Evolutionary conservation across 305 asterid genomes (phyloP), one percentile per base, ranked within the genome.

Genomic region (Fraxinus nigra): DNA sequence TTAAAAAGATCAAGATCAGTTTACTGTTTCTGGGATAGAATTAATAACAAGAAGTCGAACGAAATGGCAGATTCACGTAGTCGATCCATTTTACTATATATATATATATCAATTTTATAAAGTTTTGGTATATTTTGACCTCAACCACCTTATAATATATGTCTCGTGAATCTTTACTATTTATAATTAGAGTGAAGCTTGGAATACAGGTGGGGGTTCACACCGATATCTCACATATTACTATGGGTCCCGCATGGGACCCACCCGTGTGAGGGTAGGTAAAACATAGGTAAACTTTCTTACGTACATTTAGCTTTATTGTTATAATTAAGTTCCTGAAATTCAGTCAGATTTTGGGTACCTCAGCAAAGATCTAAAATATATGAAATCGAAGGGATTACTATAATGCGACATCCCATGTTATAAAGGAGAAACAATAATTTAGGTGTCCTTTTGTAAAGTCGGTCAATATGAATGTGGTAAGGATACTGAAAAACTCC

Each of bases 321-420:
- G 26, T 24, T 24, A 24, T 24, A 24, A 78, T 73, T 38, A 48
- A 43, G 48, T 82, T 83, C 83, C 61, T 37, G 73, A 86, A 78
- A 82, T 80, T 84, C 75, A 84, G 75, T 84, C 38, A 78, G 82
- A 82, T 83, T 20, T 77, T 46, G 24, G 37, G 63, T 77, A 76
- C 56, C 80, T 30, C 26, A 18, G 28, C 65, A 18, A 24, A 80
- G 73, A 86, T 61, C 72, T 32, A 69, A 32, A 84, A 37, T 78
- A 32, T 7, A 61, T 22, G 56, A 81, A 82, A 82, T 75, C 81
- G 51, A 72, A 76, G 65, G 63, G 81, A 33, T 35, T 33, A 51
- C 70, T 54, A 20, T 20, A 80, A 33, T 78, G 85, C 86, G 83
- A 82, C 83, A 84, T 76, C 89, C 89, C 92, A 91, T 88, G 92